Percentiles rank a stretch among this genome's conserved stretches.
Conservation (phyloP, 495 filamentous ascomycete genomes). For the Mycothermus thermophilus region DNA sequence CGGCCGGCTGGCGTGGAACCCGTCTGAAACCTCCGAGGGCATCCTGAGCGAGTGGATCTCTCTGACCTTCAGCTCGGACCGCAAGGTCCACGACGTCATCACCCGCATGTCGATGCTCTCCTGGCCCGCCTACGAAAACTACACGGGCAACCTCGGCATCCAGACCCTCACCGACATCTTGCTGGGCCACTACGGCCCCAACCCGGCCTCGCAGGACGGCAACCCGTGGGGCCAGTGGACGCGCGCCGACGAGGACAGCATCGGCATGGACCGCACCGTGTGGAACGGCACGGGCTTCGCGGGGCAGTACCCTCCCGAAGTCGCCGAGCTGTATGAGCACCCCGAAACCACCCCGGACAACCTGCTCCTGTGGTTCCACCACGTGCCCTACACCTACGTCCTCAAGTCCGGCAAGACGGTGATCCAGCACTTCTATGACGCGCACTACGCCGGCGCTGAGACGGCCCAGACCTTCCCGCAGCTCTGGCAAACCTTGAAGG, state of each 20-base stretch:
- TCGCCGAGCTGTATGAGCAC: conserved; percentile 43
- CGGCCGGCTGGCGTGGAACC: conserved; percentile 51
- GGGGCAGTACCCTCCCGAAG: conserved; percentile 50
- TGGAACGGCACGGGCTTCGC: conserved; percentile 50
- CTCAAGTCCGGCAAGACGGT: conserved; percentile 54
- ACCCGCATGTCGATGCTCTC: conserved; percentile 52
- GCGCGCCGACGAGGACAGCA: conserved; percentile 40
- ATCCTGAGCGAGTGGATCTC: conserved; percentile 52
- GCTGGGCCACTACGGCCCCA: conserved; percentile 52
- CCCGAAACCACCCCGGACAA: conserved; percentile 54
- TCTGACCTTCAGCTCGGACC: conserved; percentile 47
- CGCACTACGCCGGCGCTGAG: conserved; percentile 48
- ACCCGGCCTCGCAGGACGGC: conserved; percentile 49
- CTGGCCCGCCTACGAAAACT: conserved; percentile 58
- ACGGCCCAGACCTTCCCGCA: conserved; percentile 43
- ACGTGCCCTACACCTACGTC: conserved; percentile 52
- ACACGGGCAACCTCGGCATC: conserved; percentile 55
- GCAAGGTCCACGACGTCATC: conserved; percentile 41
- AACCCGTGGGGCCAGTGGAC: conserved; percentile 68
- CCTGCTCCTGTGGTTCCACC: conserved; percentile 62
- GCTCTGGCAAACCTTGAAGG: conserved; percentile 40
- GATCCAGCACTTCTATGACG: conserved; percentile 66
- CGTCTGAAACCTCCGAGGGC: conserved; percentile 27
- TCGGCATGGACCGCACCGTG: conserved; percentile 63
- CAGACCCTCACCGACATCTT: conserved; percentile 58